Base-by-base conservation (phyloP, 192 early-diverging fungal species). In the Podila epicladia region DNA sequence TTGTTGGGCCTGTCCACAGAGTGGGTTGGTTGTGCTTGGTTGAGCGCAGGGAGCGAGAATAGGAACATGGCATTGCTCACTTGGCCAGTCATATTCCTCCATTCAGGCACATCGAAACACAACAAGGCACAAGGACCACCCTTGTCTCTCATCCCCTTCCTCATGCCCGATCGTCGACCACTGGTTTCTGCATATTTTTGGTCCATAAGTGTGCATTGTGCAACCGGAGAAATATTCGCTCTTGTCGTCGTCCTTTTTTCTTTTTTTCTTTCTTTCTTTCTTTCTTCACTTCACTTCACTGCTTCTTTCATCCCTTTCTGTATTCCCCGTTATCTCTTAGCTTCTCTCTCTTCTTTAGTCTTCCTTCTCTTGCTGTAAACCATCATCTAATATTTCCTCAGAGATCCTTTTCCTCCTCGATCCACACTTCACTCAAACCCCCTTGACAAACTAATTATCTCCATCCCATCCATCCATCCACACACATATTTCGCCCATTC, bases 401-500 rank as follows among this genome's bases (percentile, higher is more conserved):
- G 9, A 17, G 15, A 26, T 61, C 59, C 31, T 13, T 61, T 11
- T 45, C 41, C 41, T 45, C 41, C 41, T 45, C 41, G 41, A 45
- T 45, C 41, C 59, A 61, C 31, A 37, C 35, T 37, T 26, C 29
- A 61, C 17, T 32, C 59, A 33, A 15, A 61, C 59, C 17, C 59
- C 17, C 59, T 26, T 61, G 11, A 11, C 53, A 11, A 37, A 37
- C 17, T 26, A 61, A 26, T 31, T 31, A 28, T 61, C 31, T 61
- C 29, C 29, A 17, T 60, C 58, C 26, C 58, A 29, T 26, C 26
- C 59, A 26, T 9, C 24, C 58, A 60, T 26, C 13, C 59, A 28
- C 58, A 24, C 58, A 60, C 59, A 58, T 58, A 58, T 58, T 28
- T 61, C 31, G 17, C 31, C 26, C 59, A 61, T 28, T 12, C 58